Base-by-base conservation (phyloP, 2,329 filamentous ascomycete genomes). In the Coniochaeta ligniaria region DNA sequence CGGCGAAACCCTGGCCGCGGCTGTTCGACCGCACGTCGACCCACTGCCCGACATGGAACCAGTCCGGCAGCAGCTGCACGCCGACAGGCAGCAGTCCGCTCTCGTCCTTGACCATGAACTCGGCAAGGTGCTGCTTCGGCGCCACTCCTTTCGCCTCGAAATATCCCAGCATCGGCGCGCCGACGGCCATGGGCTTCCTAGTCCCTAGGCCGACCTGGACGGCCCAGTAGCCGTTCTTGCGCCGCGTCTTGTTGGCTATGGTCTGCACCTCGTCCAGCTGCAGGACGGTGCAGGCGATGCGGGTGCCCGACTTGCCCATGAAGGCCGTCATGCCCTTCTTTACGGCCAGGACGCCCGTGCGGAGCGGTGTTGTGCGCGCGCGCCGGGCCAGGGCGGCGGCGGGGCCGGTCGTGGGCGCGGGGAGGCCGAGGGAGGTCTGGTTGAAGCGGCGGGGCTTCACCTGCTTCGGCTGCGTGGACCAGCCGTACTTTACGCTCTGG, bases 281-380 rank as follows among this genome's bases (percentile, higher is more conserved):
- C 61, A 99, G 83, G 59, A 99, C 89, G 16, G 95, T 99, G 80
- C 92, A 96, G 22, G 93, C 83, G 61, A 88, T 89, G 65, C 94
- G 87, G 65, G 83, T 83, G 67, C 91, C 90, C 28, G 90, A 90
- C 68, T 87, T 84, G 70, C 92, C 88, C 81, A 90, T 98, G 65
- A 97, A 77, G 62, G 90, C 93, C 50, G 92, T 96, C 91, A 99
- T 98, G 74, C 95, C 95, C 78, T 93, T 94, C 78, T 99, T 99
- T 72, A 88, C 83, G 14, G 90, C 92, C 55, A 99, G 82, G 9
- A 91, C 87, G 33, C 95, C 95, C 2, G 92, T 88, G 31, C 95
- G 89, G 47, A 86, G 69, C 1, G 85, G 85, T 16, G 85, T 83
- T 17, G 83, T 85, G 65, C 77, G 78, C 66, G 79, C 82, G 67